Percentiles rank a stretch among this genome's conserved stretches.
phyloP scores from a whole-genome alignment of 1,139 yeast species.

The Zygosaccharomyces sapae region DNA sequence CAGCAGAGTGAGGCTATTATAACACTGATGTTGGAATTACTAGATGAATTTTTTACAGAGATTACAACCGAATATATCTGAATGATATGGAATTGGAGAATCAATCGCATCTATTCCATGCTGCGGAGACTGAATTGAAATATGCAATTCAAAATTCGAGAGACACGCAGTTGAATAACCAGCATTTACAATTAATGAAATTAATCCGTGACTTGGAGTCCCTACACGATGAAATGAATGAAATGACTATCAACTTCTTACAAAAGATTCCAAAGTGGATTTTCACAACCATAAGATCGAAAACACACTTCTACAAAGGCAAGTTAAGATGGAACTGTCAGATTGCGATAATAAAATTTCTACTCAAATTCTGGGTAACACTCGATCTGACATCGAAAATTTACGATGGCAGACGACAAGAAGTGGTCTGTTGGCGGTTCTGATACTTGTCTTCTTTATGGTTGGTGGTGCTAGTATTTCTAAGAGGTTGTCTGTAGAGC shows the following conservation, averaged over 20 bases:
- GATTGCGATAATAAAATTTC: slow-evolving; percentile 84
- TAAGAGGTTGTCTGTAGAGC: slow-evolving; percentile 36
- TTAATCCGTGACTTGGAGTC: slow-evolving; percentile 68
- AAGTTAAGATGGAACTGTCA: slow-evolving; percentile 66
- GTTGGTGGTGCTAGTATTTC: slow-evolving; percentile 48
- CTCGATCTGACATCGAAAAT: slow-evolving; percentile 82
- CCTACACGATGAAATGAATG: slow-evolving; percentile 73
- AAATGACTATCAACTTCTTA: slow-evolving; percentile 54
- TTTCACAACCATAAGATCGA: slow-evolving; percentile 83
- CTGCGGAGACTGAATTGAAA: slow-evolving; percentile 83
- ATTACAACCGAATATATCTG: slow-evolving; percentile 55
- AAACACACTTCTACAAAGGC: slow-evolving; percentile 71
- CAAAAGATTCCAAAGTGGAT: slow-evolving; percentile 79
- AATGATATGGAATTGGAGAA: slow-evolving; percentile 74
- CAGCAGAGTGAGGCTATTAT: slow-evolving; percentile 53
- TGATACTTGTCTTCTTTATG: slow-evolving; percentile 44
- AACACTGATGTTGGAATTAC: slow-evolving; percentile 45
- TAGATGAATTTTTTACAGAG: slow-evolving; percentile 52
- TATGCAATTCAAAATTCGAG: slow-evolving; percentile 75
- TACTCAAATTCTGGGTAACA: slow-evolving; percentile 74
- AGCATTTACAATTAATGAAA: slow-evolving; percentile 56
- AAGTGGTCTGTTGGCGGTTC: slow-evolving; percentile 53
- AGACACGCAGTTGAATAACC: slow-evolving; percentile 66
- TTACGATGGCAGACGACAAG: slow-evolving; percentile 92
- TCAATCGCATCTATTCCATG: slow-evolving; percentile 82